These are phyloP conservation scores for Penicillium riverlandense DNA, from an alignment of 495 filamentous ascomycete genomes.

Conservation along the genomic window DNA sequence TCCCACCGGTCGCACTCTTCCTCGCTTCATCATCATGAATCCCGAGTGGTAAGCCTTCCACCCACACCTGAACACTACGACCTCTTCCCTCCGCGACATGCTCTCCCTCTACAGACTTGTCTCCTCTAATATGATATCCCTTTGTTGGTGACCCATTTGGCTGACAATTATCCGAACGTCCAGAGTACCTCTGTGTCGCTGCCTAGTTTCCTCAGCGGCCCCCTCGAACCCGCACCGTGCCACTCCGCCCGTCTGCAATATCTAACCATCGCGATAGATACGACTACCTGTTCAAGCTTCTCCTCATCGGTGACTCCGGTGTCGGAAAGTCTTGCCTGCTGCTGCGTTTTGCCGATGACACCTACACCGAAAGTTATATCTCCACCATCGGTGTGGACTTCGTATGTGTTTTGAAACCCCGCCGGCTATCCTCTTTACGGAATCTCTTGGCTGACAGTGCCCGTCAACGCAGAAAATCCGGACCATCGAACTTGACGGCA, in stretches of 20 bases:
- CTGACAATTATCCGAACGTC: not conserved
- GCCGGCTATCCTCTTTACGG: conserved; percentile 1
- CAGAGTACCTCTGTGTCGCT: conserved; percentile 15
- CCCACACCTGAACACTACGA: too few relatives aligned
- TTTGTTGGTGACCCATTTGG: not conserved
- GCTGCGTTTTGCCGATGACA: conserved; percentile 96
- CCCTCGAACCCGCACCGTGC: conserved; percentile 1
- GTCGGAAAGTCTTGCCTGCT: conserved; percentile 99
- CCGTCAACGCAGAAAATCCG: conserved; percentile 80
- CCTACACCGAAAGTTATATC: conserved; percentile 99
- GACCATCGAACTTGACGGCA: conserved; percentile 97
- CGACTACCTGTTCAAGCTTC: conserved; percentile 99
- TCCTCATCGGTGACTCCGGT: conserved; percentile 99
- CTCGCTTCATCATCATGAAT: conserved; percentile 64
- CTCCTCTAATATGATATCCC: too few relatives aligned
- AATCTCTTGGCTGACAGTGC: conserved; percentile 12
- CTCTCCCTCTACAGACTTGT: too few relatives aligned
- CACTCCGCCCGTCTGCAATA: conserved; percentile 6
- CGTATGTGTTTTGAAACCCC: conserved; percentile 49
- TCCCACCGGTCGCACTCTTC: not conserved
- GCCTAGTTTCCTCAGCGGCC: not conserved
- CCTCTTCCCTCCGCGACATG: too few relatives aligned
- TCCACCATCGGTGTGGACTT: conserved; percentile 99
- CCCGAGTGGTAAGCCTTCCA: conserved; percentile 76
- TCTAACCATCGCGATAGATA: conserved; percentile 60